A percentile compares a stretch with the other conserved stretches of the same genome.
Evolutionary conservation across 1,139 yeast species (phyloP).

Genomic region (Candida sp.): DNA sequence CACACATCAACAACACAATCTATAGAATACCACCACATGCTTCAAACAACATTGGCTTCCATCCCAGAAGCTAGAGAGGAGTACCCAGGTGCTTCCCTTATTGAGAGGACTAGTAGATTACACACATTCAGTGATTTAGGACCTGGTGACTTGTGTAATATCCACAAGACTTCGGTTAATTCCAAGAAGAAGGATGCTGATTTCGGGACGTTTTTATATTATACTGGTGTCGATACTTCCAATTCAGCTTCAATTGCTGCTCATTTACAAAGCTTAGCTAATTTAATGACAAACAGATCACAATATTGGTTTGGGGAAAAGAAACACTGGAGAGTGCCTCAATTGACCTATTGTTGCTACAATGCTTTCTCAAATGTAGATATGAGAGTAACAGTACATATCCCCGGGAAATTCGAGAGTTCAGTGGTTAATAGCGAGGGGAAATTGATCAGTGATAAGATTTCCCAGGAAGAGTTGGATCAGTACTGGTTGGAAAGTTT

Average conservation of each 20-base stretch:
- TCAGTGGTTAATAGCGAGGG: slow-evolving; percentile 46
- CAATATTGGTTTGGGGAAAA: slow-evolving; percentile 65
- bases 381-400: slow-evolving; percentile 66
- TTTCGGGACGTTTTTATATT: slow-evolving; percentile 53
- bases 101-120: slow-evolving; percentile 51
- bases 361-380: slow-evolving; percentile 65
- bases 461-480: slow-evolving; percentile 34
- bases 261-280: slow-evolving; percentile 74
- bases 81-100: slow-evolving; percentile 45
- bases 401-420: slow-evolving; percentile 56
- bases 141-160: slow-evolving; percentile 87
- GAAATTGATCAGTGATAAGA: slow-evolving; percentile 37
- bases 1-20: background rate
- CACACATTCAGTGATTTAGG: slow-evolving; percentile 59
- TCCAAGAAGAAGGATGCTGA: slow-evolving; percentile 36
- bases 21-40: slow-evolving; percentile 18
- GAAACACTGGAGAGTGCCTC: slow-evolving; percentile 72
- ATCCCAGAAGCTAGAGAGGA: slow-evolving; percentile 54
- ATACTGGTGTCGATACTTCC: slow-evolving; percentile 56
- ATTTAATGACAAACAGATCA: slow-evolving; percentile 54
- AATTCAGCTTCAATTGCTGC: slow-evolving; percentile 63
- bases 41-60: slow-evolving; percentile 42
- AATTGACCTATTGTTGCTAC: slow-evolving; percentile 50
- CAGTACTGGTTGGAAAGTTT: slow-evolving; percentile 66
- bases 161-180: slow-evolving; percentile 44